phyloP scores from a whole-genome alignment of 2,329 filamentous ascomycete genomes.

The Ophiocordyceps australis region DNA sequence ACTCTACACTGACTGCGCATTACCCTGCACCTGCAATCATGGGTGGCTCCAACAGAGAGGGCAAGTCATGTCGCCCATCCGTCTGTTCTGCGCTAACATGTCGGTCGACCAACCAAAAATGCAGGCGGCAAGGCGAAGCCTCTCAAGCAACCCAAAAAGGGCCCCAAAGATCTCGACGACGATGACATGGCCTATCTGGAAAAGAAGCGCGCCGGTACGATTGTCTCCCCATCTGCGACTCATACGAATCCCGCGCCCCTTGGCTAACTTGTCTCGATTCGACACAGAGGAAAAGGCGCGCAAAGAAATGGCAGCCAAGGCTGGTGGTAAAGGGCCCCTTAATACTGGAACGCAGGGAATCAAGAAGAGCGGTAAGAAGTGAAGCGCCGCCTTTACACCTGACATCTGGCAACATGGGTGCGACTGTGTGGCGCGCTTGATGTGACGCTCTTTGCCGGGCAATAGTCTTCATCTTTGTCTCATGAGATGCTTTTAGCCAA shows the following conservation, averaged over 20 bases:
- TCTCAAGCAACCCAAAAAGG: slow-evolving; percentile 80
- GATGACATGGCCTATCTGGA: slow-evolving; percentile 69
- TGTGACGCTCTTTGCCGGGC: too few relatives aligned
- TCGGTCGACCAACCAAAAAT: too few relatives aligned
- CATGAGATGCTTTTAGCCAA: too few relatives aligned
- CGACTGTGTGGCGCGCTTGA: too few relatives aligned
- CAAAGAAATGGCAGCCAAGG: slow-evolving; percentile 69
- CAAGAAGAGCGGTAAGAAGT: slow-evolving; percentile 99
- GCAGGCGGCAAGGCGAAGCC: slow-evolving; percentile 73
- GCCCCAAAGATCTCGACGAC: slow-evolving; percentile 65
- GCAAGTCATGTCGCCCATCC: slow-evolving; percentile 6
- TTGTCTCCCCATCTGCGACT: background rate
- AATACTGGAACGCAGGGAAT: slow-evolving; percentile 76
- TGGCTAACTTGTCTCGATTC: background rate
- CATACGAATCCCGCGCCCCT: too few relatives aligned
- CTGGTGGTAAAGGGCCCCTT: slow-evolving; percentile 74
- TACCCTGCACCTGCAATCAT: slow-evolving; percentile 6
- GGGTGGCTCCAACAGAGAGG: slow-evolving; percentile 21
- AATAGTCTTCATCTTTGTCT: too few relatives aligned
- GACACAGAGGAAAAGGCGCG: slow-evolving; percentile 62
- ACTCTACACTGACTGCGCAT: background rate
- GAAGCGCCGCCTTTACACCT: too few relatives aligned
- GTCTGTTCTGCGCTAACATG: background rate
- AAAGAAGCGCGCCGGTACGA: slow-evolving; percentile 71
- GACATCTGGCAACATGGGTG: too few relatives aligned